These are phyloP conservation scores for Camelina neglecta DNA, from an alignment of 345 rosid genomes.

Conservation along the genomic window DNA sequence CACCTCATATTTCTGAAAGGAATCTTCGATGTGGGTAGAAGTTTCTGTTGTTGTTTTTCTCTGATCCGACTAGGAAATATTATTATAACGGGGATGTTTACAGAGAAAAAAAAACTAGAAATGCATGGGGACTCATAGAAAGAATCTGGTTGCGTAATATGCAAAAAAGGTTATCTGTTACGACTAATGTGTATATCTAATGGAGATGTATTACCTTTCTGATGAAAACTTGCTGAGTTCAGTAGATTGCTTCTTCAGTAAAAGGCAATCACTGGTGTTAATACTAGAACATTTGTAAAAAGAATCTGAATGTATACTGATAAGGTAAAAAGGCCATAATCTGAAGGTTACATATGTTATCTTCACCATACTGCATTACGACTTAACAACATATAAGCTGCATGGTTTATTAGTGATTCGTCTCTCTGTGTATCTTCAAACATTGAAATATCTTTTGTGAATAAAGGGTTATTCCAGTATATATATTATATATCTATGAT, in stretches of 20 bases:
- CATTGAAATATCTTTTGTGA: conserved; percentile 1
- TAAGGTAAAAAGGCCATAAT: neutral
- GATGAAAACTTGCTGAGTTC: conserved; percentile 3
- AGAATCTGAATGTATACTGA: conserved; percentile 3
- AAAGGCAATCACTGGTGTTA: conserved; percentile 9
- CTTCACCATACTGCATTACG: neutral
- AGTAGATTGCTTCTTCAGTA: neutral
- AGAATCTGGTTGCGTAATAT: conserved; percentile 12
- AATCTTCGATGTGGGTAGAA: conserved; percentile 1
- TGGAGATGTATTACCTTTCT: neutral
- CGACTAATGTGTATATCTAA: conserved; percentile 1
- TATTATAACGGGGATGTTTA: neutral
- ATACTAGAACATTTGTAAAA: conserved; percentile 9
- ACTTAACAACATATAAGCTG: neutral
- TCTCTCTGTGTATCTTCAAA: neutral
- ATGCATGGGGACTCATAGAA: neutral
- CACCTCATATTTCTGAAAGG: conserved; percentile 5
- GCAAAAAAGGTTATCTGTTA: neutral
- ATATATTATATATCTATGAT: neutral
- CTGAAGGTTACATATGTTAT: neutral
- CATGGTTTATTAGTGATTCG: conserved; percentile 3
- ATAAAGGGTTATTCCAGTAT: neutral
- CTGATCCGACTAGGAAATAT: conserved; percentile 12
- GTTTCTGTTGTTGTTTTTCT: conserved; percentile 5
- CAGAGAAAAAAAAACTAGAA: neutral